phyloP scores from a whole-genome alignment of 371 early-diverging fungal species.

The Nosema muscidifuracis region DNA sequence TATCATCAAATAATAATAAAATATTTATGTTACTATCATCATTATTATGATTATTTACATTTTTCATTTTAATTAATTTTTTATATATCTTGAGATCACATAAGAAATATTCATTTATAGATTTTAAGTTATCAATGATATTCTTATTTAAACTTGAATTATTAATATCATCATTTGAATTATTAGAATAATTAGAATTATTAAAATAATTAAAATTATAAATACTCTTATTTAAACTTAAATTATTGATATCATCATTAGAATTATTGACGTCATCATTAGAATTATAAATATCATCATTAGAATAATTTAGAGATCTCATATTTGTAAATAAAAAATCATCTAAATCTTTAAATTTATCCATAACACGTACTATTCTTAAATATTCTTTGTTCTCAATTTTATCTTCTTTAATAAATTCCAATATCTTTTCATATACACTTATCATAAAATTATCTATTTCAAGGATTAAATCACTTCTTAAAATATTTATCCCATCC shows the following conservation, averaged over 20 bases:
- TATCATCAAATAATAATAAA: not conserved
- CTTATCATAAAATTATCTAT: conserved; percentile 6
- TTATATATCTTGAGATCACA: too few relatives aligned
- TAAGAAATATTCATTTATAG: too few relatives aligned
- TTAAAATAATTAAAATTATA: not conserved
- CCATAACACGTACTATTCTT: conserved; percentile 19
- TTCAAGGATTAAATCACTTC: conserved; percentile 14
- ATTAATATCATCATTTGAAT: not conserved
- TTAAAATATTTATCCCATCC: conserved; percentile 22
- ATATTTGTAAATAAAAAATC: conserved; percentile 10
- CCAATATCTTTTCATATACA: conserved; percentile 17
- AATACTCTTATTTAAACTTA: not conserved
- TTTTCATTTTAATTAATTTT: too few relatives aligned
- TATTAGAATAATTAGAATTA: not conserved
- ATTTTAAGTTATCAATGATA: not conserved
- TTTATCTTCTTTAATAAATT: conserved; percentile 38
- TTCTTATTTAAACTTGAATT: too few relatives aligned
- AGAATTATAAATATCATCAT: conserved; percentile 12
- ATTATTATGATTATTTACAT: too few relatives aligned
- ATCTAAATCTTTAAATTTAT: conserved; percentile 18
- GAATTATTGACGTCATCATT: not conserved
- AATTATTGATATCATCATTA: not conserved
- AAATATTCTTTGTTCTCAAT: conserved; percentile 36
- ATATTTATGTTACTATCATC: too few relatives aligned
- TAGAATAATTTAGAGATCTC: too few relatives aligned